Evolutionary conservation across 2,329 filamentous ascomycete genomes (phyloP), one percentile per base, ranked within the genome.

Genomic region (Diaporthe sp.): DNA sequence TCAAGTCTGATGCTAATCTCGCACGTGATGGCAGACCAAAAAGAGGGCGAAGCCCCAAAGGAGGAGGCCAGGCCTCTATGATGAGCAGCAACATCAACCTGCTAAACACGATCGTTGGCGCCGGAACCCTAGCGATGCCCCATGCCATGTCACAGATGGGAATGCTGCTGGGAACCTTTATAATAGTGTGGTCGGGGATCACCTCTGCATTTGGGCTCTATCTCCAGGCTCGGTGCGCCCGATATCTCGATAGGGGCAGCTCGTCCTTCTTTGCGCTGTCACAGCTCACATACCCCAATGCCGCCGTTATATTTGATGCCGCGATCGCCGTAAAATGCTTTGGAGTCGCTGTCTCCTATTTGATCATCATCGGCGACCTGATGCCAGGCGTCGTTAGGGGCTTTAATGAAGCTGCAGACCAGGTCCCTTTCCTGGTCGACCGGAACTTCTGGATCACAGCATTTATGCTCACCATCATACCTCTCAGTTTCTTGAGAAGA

Each of bases 271-370:
- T 98, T 81, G 95, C 96, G n/a, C 87, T 99, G 22, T 98, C 95
- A 19, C 96, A 99, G 83, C 91, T 99, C 76, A 98, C 97, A 7
- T 99, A 98, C 80, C 97, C 97, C 1, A 98, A 98, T 82, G 95
- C 96, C 3, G 94, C 97, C 12, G 95, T 99, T 61, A 88, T 98
- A 59, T 99, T 99, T 82, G 97, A 99, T 84, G 92, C 93, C 9
- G 97, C 97, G 8, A 99, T 99, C 81, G 95, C 96, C 17, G 92
- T 99, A 81, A 99, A 99, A 83, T 99, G 97, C 84, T 99, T 99
- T 81, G 97, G 97, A 50, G 97, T 99, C 13, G 97, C 94, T 30
- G 94, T 98, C 75, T 98, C 95, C 79, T 99, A 99, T 85, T 90
- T 99, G 79, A 99, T 99, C 81, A 98, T 99, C 80, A 98, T 99